Percentiles rank a stretch among this genome's conserved stretches.
Conservation (phyloP, 352 stramenopile genomes). For the Globisporangium takayamanum region DNA sequence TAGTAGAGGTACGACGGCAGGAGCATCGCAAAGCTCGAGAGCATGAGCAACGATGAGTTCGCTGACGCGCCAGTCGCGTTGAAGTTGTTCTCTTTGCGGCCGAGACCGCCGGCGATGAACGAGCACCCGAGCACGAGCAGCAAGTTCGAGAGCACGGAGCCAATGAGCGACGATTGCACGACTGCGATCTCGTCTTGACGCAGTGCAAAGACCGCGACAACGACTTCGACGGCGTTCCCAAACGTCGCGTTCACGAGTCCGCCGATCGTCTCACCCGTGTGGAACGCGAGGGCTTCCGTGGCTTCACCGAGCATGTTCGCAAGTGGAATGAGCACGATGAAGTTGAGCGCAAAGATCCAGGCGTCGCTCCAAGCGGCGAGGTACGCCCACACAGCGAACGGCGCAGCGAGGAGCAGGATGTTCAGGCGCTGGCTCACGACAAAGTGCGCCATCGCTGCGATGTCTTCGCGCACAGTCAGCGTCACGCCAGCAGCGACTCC, state of each 20-base stretch:
- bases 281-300: conserved; percentile 95
- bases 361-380: conserved; percentile 55
- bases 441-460: conserved; percentile 33
- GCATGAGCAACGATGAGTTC: conserved; percentile 93
- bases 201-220: conserved; percentile 95
- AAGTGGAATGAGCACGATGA: conserved; percentile 95
- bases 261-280: conserved; percentile 96
- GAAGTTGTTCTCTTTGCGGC: conserved; percentile 87
- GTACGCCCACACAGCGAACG: conserved; percentile 67
- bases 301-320: conserved; percentile 94
- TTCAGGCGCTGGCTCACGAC: conserved; percentile 58
- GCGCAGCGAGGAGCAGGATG: conserved; percentile 48
- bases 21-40: conserved; percentile 91
- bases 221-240: conserved; percentile 96
- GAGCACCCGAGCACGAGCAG: conserved; percentile 96
- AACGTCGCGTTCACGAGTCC: conserved; percentile 98
- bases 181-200: conserved; percentile 92
- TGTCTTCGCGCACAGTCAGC: conserved; percentile 27
- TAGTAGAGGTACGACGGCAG: conserved; percentile 92
- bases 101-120: conserved; percentile 89
- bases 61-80: conserved; percentile 89
- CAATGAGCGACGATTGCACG: conserved; percentile 95
- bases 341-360: conserved; percentile 94
- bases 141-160: conserved; percentile 97
- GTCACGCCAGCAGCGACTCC: conserved; percentile 20